phyloP scores from a whole-genome alignment of 129 eudicot genomes.

The Flaveria sonorensis region DNA sequence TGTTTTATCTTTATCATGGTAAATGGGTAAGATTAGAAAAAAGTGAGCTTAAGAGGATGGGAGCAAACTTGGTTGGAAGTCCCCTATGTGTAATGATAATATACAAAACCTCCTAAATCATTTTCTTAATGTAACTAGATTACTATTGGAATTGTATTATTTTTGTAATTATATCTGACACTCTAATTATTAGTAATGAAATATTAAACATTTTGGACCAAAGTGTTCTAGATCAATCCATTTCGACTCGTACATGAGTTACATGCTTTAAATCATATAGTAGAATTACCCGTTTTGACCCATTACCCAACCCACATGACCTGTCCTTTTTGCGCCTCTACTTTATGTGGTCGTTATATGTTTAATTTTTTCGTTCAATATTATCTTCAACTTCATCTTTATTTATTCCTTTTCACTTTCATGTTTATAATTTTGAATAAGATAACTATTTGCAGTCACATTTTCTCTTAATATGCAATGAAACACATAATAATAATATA shows the following conservation, averaged over 20 bases:
- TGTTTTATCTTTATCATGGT: not conserved
- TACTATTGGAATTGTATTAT: not conserved
- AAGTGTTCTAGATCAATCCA: not conserved
- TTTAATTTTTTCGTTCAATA: not conserved
- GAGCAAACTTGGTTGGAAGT: not conserved
- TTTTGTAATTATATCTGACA: not conserved
- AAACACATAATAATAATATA: not conserved
- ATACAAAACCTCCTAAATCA: not conserved
- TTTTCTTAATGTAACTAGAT: not conserved
- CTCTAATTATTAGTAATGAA: not conserved
- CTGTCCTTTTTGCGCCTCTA: not conserved
- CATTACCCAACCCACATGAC: not conserved
- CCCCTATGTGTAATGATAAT: not conserved
- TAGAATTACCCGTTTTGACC: not conserved
- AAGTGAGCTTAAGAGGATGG: not conserved
- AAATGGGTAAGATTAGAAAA: not conserved
- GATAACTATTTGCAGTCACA: conserved; percentile 5
- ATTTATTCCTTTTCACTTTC: not conserved
- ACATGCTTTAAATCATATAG: not conserved
- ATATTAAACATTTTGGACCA: not conserved
- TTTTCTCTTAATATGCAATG: conserved; percentile 14
- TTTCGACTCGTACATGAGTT: not conserved
- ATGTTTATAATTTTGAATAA: conserved; percentile 5
- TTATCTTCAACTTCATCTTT: not conserved
- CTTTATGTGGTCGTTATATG: not conserved